Evolutionary conservation across 352 stramenopile genomes (phyloP), one percentile per base, ranked within the genome.

Genomic region (Phytophthora citrophthora): DNA sequence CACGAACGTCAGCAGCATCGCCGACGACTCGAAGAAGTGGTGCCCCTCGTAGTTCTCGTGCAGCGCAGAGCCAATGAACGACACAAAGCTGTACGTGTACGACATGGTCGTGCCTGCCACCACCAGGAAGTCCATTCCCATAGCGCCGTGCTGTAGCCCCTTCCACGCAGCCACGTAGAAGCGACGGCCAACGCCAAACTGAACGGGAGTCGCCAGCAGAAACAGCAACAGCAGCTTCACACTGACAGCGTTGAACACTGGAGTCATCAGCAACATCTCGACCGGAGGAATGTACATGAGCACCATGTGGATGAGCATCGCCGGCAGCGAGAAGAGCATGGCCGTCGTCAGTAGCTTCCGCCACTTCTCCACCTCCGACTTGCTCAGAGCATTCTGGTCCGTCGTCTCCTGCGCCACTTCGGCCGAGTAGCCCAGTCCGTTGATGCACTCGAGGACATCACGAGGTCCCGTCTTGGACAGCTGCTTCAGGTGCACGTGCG

Each of bases 101-200:
- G 89, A 94, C 44, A 89, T 84, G n/a, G 82, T 85, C 0, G 89
- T 95, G 55, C 89, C 89, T 7, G 88, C 73, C 34, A 94, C 86
- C 27, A 96, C 88, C 27, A 96, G 58, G 53, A 96, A 96, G 52
- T 94, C 87, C 89, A 96, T 96, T n/a, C 89, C 89, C 77, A 95
- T 92, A 51, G 91, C 88, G 1, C 89, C 83, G 49, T 95, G 89
- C 64, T 91, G 77, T 11, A 95, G 34, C 10, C 88, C 86, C 50
- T 94, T 93, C 68, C 78, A 95, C 4, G 89, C 86, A 0, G 82
- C 88, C 43, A 92, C 72, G 64, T 96, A 94, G 64, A 92, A 96
- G 3, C 89, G 78, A 31, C 70, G 55, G 5, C 89, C 89, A 1
- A 95, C 82, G 24, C 80, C 77, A 65, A 96, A 96, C 50, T 96